Evolutionary conservation across 345 rosid species (phyloP).

Genomic region (Jatropha curcas): DNA sequence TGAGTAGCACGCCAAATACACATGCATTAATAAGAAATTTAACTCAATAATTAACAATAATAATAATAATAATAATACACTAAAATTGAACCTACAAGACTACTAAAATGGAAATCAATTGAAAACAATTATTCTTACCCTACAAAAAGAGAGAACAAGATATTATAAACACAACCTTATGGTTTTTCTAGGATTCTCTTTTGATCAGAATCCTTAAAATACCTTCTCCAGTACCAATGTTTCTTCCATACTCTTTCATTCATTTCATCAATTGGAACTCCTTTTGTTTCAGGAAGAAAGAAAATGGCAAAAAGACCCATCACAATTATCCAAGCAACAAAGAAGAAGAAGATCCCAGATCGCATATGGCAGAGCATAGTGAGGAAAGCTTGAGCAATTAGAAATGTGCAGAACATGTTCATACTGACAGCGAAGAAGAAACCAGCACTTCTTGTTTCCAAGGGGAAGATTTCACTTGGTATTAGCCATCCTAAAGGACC

Average conservation of each 20-base stretch:
- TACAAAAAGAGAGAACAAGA: neutral
- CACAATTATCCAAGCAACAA: conserved; percentile 40
- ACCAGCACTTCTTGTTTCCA: conserved; percentile 57
- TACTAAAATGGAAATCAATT: neutral
- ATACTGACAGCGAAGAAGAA: conserved; percentile 53
- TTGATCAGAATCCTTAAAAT: conserved; percentile 11
- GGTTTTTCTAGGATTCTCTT: conserved; percentile 4
- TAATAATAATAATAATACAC: too few relatives aligned
- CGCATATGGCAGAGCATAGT: conserved; percentile 49
- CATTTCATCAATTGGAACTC: conserved; percentile 59
- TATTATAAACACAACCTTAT: too few relatives aligned
- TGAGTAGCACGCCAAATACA: too few relatives aligned
- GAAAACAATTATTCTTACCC: neutral
- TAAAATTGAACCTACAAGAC: too few relatives aligned
- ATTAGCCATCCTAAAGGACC: conserved; percentile 73
- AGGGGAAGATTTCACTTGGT: conserved; percentile 59
- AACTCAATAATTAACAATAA: too few relatives aligned
- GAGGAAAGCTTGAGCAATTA: conserved; percentile 59
- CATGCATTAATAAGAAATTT: too few relatives aligned
- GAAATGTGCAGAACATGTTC: conserved; percentile 59
- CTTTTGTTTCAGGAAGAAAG: conserved; percentile 67
- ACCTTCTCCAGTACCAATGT: conserved; percentile 65
- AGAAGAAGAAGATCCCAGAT: conserved; percentile 57
- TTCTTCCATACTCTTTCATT: conserved; percentile 53
- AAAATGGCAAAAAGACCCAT: conserved; percentile 34